phyloP scores from a whole-genome alignment of 805 yeast genomes.

The Saccharomyces cerevisiae region DNA sequence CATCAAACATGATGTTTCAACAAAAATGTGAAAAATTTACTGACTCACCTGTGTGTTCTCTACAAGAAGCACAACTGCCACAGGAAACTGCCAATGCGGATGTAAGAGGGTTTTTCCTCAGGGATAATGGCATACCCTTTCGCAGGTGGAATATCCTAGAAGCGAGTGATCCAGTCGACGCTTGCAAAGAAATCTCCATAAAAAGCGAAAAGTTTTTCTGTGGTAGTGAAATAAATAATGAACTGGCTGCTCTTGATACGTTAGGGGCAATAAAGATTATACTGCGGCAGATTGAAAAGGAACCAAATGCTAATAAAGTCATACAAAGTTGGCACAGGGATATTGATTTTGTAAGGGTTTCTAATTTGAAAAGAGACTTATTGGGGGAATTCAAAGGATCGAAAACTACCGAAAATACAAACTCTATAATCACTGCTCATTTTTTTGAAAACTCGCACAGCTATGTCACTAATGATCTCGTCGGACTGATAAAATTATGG shows the following conservation, averaged over 20 bases:
- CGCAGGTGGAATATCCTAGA: conserved; percentile 2
- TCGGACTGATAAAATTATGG: conserved; percentile 44
- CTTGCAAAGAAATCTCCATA: background rate
- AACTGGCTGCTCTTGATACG: conserved; percentile 8
- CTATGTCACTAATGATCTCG: conserved; percentile 12
- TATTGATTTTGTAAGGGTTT: conserved; percentile 8
- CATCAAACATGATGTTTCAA: background rate
- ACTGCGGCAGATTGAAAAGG: conserved; percentile 3
- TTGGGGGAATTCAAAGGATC: conserved; percentile 4
- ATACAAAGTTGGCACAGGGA: conserved; percentile 10
- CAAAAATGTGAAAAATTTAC: background rate
- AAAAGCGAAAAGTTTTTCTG: conserved; percentile 5
- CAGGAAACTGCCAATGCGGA: background rate
- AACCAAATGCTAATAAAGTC: conserved; percentile 1
- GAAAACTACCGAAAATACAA: background rate
- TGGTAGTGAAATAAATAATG: conserved; percentile 10
- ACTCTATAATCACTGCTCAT: background rate
- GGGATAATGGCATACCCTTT: conserved; percentile 10
- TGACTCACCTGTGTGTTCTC: background rate
- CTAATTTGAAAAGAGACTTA: conserved; percentile 11
- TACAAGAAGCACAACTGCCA: background rate
- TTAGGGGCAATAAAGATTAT: conserved; percentile 9
- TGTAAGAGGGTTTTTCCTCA: conserved; percentile 5
- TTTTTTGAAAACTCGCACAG: background rate
- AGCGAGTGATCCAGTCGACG: background rate